These are phyloP conservation scores for Curvularia eragrostidis DNA, from an alignment of 2,329 filamentous ascomycete species.

Conservation along the genomic window DNA sequence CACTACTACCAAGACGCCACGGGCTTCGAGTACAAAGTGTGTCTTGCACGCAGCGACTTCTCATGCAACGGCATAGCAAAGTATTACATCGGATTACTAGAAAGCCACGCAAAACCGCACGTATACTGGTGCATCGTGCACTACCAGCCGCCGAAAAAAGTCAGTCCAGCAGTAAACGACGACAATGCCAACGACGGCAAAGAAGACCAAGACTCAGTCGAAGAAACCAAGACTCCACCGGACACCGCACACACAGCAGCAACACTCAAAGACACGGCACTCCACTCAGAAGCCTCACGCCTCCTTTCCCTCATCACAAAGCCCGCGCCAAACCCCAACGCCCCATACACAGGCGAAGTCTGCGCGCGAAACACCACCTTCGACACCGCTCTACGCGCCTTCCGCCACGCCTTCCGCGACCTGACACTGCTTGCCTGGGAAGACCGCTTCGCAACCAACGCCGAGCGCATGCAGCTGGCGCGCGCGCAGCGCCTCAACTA, in stretches of 20 bases:
- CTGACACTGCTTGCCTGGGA: slow-evolving; percentile 53
- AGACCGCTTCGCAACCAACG: slow-evolving; percentile 43
- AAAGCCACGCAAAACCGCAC: slow-evolving; percentile 42
- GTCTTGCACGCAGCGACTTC: slow-evolving; percentile 62
- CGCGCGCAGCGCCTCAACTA: slow-evolving; percentile 21
- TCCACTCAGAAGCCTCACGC: slow-evolving; percentile 12
- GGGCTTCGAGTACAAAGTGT: slow-evolving; percentile 69
- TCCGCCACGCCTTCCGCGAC: slow-evolving; percentile 51
- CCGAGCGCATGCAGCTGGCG: slow-evolving; percentile 27
- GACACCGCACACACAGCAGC: neutral
- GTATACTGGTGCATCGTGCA: slow-evolving; percentile 40
- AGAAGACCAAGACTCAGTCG: neutral
- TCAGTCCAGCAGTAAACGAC: neutral
- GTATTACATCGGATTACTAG: slow-evolving; percentile 49
- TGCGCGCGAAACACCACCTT: slow-evolving; percentile 41
- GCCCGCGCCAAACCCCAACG: slow-evolving; percentile 3
- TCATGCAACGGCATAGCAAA: slow-evolving; percentile 62
- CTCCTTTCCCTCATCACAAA: slow-evolving; percentile 23
- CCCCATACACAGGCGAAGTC: slow-evolving; percentile 27
- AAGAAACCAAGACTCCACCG: neutral
- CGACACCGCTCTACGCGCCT: slow-evolving; percentile 43
- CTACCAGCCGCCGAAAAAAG: slow-evolving; percentile 28
- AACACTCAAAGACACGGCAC: neutral
- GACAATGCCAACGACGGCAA: neutral
- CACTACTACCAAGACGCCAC: slow-evolving; percentile 69